Evolutionary conservation across 202 grass and related monocot genomes (phyloP), one percentile per base, ranked within the genome.

Genomic region (Saccharum hybrid): DNA sequence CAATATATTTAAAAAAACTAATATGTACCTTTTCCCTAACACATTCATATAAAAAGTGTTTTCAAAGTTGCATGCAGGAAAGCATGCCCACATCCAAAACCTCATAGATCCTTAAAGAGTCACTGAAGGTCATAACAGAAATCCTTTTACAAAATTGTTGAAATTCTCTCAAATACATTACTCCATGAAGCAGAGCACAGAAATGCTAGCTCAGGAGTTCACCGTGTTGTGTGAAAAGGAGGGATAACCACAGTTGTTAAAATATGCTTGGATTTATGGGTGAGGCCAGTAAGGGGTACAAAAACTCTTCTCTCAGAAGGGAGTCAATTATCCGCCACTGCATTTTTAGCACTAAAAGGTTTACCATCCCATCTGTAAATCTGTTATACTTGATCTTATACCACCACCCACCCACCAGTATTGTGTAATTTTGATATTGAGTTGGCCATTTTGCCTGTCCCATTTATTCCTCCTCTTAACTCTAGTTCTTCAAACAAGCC

Each of bases 221-320:
- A 6, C 21, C 37, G 26, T 41, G 71, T n/a, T 15, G 7, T 36
- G 30, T 13, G 7, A 10, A 76, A 56, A 59, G 9, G 23, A 34
- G 62, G 30, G 62, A 15, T 60, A 67, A 76, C 57, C 16, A 41
- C 31, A 84, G 28, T 59, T 68, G 48, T 12, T 59, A 60, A 31
- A 60, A 66, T 12, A 33, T 10, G 8, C 48, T 18, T 65, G 18
- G 23, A 41, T 38, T 38, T 76, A 75, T 26, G 16, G 3, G 76
- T 21, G 5, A 31, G 31, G 26, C 10, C 37, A 60, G 23, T n/a
- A 18, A 71, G 5, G 37, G 36, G 9, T 60, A 28, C 21, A 41
- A 43, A 30, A 5, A 43, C 34, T 60, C 18, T 13, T 68, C 37
- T 23, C 37, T 69, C 4, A 10, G 7, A 69, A 21, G 38, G 66